Evolutionary conservation across 208 protist genomes (phyloP), one percentile per base, ranked within the genome.

Genomic region (Borovskyia barvae): DNA sequence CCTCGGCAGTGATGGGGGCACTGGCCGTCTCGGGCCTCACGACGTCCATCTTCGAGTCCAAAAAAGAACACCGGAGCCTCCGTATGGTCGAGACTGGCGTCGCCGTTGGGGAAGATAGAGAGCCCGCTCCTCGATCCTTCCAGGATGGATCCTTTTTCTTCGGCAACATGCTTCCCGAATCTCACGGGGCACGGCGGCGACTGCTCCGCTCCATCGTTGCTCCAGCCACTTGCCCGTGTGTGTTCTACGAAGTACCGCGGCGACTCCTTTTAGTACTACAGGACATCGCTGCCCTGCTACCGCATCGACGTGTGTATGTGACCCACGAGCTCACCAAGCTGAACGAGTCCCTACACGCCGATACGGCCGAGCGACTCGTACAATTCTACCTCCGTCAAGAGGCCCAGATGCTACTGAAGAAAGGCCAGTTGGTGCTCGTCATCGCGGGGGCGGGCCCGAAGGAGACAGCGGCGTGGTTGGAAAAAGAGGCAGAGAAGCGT

Each of bases 211-310:
- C 66, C 30, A 56, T 76, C 24, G 83, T 94, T 20, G 81, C 72
- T 1, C 63, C 80, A 11, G 80, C 81, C 12, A 72, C 60, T 11
- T 75, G 75, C 61, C 85, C 87, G 9, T 92, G 87, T 49, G 73
- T 96, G 9, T 94, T 96, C 57, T 96, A 92, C 64, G 90, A 96
- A 60, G 59, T 92, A 14, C 90, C 90, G n/a, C 77, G 81, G 0
- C 82, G 90, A 20, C 65, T 96, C 36, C 49, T 94, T 39, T 28
- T 64, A 36, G 83, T 92, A 58, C 63, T 96, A 58, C 79, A 88
- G 50, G 90, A 96, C 56, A 90, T 96, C 32, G 87, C 85, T 0
- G 51, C 77, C 3, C 62, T 92, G 5, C 29, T 90, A 33, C 87
- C 90, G 6, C 48, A 72, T 17, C 72, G 90, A n/a, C 80, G 80